phyloP scores from a whole-genome alignment of 176 grass and related monocot species.

The Eremochloa ophiuroides region DNA sequence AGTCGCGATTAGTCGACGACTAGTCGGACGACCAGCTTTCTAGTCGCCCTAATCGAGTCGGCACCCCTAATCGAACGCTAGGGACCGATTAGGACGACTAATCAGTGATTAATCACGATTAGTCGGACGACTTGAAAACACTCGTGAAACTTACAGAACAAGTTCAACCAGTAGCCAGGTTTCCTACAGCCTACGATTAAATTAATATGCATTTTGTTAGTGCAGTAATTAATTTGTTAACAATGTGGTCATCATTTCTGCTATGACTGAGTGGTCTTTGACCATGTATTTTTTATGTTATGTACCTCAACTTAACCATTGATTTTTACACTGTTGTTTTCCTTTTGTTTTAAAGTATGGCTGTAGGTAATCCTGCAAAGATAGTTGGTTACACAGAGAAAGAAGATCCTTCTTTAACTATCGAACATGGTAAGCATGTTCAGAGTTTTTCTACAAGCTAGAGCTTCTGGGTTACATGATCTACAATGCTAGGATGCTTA shows the following conservation, averaged over 20 bases:
- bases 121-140: too few species aligned
- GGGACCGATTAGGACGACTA: too few species aligned
- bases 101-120: too few species aligned
- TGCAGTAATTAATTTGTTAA: neutral
- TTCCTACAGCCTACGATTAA: neutral
- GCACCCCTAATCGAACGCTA: too few species aligned
- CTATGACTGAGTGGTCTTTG: neutral
- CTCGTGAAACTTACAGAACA: neutral
- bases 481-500: neutral
- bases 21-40: too few species aligned
- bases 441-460: neutral
- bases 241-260: neutral
- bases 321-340: slow-evolving; percentile 18
- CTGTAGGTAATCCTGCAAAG: slow-evolving; percentile 95
- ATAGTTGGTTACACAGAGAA: slow-evolving; percentile 80
- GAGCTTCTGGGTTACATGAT: slow-evolving; percentile 9
- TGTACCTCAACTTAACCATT: neutral
- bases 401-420: slow-evolving; percentile 92
- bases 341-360: slow-evolving; percentile 64
- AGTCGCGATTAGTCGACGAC: too few species aligned
- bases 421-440: slow-evolving; percentile 84
- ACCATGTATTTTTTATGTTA: neutral
- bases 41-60: too few species aligned
- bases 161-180: neutral
- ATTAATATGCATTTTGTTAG: neutral